Percentiles rank a stretch among this genome's conserved stretches.
Conservation (phyloP, 345 rosid genomes). For the Pistacia integerrima region DNA sequence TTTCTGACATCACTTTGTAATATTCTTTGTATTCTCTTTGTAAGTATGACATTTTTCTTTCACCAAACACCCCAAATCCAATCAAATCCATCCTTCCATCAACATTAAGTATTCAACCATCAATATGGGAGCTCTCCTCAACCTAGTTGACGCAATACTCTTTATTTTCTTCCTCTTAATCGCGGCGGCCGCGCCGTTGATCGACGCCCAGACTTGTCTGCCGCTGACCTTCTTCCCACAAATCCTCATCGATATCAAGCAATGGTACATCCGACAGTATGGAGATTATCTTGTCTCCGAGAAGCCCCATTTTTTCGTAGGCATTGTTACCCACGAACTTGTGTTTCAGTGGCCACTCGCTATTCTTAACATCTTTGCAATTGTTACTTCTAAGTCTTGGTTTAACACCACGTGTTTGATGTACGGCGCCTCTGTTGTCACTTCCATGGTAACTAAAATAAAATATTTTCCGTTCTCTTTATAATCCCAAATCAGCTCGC, state of each 20-base stretch:
- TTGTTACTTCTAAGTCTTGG: conserved; percentile 68
- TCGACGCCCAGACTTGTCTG: conserved; percentile 63
- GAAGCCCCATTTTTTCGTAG: conserved; percentile 78
- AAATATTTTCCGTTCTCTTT: background rate
- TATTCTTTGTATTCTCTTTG: too few relatives aligned
- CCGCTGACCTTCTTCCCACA: conserved; percentile 53
- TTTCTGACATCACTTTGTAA: too few relatives aligned
- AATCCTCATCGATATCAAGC: conserved; percentile 49
- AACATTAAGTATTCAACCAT: conserved; percentile 29
- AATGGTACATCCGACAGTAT: conserved; percentile 38
- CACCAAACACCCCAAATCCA: too few relatives aligned
- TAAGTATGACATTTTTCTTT: too few relatives aligned
- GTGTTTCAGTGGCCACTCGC: conserved; percentile 78
- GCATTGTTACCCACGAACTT: conserved; percentile 69
- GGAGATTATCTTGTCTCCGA: conserved; percentile 70
- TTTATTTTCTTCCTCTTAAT: conserved; percentile 55
- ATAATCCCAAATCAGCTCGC: background rate
- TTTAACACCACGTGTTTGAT: conserved; percentile 69
- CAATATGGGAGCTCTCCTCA: conserved; percentile 59
- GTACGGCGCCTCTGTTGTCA: conserved; percentile 60
- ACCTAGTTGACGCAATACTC: conserved; percentile 58
- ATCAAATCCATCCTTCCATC: background rate
- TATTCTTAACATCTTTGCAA: conserved; percentile 50
- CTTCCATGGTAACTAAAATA: conserved; percentile 59
- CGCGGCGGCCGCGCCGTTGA: conserved; percentile 53